A percentile compares a stretch with the other conserved stretches of the same genome.
Conservation (phyloP, 192 early-diverging fungal genomes). For the Dissophora globulifera region DNA sequence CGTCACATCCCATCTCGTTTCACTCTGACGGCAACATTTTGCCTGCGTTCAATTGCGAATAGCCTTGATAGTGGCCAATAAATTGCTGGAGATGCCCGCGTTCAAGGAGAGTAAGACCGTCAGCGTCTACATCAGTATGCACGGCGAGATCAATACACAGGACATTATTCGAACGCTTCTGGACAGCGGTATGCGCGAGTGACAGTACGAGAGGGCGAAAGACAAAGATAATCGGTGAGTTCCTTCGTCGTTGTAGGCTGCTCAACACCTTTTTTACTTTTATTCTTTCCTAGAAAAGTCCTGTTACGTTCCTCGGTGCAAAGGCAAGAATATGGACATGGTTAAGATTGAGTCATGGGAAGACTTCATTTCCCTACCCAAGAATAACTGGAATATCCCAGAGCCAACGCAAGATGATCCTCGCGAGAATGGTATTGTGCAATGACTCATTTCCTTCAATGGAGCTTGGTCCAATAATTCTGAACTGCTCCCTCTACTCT, state of each 20-base stretch:
- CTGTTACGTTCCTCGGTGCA: slow-evolving; percentile 67
- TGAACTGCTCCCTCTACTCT: background rate
- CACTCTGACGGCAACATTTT: background rate
- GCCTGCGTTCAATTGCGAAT: background rate
- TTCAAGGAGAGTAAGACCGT: slow-evolving; percentile 58
- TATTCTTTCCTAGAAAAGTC: slow-evolving; percentile 52
- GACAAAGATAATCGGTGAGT: background rate
- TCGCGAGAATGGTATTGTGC: slow-evolving; percentile 63
- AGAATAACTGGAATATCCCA: slow-evolving; percentile 76
- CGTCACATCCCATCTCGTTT: background rate
- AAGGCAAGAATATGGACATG: slow-evolving; percentile 70
- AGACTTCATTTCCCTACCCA: slow-evolving; percentile 67
- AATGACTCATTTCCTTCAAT: background rate
- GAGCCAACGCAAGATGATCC: slow-evolving; percentile 64
- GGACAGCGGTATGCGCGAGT: slow-evolving; percentile 38
- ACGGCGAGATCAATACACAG: slow-evolving; percentile 60
- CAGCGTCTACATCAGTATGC: slow-evolving; percentile 66
- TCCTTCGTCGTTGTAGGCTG: no score
- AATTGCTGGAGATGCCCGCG: slow-evolving; percentile 36
- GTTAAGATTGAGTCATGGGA: slow-evolving; percentile 68
- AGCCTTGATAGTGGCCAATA: slow-evolving; percentile 53
- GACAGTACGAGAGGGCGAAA: no score
- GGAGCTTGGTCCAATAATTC: background rate
- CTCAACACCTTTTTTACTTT: slow-evolving; percentile 3
- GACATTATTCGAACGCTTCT: slow-evolving; percentile 60